Percentiles rank a stretch among this genome's conserved stretches.
These are phyloP conservation scores for Fraxinus dipetala DNA, from an alignment of 305 asterid species.

Conservation along the genomic window DNA sequence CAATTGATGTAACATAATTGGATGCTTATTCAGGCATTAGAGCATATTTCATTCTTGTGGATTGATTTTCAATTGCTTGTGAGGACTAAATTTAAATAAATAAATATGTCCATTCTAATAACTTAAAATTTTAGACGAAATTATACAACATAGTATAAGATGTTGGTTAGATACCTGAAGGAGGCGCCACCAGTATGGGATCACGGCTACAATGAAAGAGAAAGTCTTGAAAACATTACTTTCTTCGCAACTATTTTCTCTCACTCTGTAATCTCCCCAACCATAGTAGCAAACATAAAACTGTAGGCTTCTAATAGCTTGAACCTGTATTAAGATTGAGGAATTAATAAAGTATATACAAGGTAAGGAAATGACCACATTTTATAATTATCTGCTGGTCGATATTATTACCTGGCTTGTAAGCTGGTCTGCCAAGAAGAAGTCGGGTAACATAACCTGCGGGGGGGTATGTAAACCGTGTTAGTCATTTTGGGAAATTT, in stretches of 20 bases:
- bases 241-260: slow-evolving; percentile 32
- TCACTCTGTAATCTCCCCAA: slow-evolving; percentile 47
- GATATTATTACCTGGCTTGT: slow-evolving; percentile 58
- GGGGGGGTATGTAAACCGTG: not conserved
- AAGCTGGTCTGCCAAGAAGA: slow-evolving; percentile 64
- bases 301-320: slow-evolving; percentile 50
- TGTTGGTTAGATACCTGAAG: slow-evolving; percentile 36
- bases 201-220: slow-evolving; percentile 41
- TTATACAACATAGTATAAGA: not conserved
- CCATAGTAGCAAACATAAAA: slow-evolving; percentile 52
- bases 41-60: not conserved
- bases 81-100: not conserved
- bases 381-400: not conserved
- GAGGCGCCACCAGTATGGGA: slow-evolving; percentile 50
- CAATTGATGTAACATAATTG: not conserved
- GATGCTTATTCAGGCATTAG: not conserved
- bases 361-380: not conserved
- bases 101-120: not conserved
- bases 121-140: no score
- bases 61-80: not conserved
- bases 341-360: not conserved
- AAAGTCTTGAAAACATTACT: slow-evolving; percentile 36
- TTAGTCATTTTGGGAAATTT: not conserved
- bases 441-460: slow-evolving; percentile 64
- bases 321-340: slow-evolving; percentile 28